phyloP scores from a whole-genome alignment of 2,329 filamentous ascomycete genomes.

The Penicillium psychrosexuale region DNA sequence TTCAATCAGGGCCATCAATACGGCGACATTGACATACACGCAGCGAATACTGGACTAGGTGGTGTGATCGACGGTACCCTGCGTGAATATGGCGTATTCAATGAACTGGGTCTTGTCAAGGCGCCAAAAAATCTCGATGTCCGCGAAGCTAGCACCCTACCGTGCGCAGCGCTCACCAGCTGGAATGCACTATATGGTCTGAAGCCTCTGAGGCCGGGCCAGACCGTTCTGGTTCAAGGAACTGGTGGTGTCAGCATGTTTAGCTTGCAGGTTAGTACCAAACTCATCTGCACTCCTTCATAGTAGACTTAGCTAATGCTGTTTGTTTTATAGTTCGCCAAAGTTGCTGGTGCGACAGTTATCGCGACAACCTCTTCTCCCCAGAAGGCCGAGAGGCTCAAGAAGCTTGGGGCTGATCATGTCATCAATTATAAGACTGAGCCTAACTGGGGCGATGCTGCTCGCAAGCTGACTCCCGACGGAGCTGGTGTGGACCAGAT shows the following conservation, averaged over 20 bases:
- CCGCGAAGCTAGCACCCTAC: constrained; percentile 56
- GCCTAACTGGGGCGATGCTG: constrained; percentile 59
- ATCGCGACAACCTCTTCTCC: constrained; percentile 60
- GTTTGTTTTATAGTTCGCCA: constrained; percentile 41
- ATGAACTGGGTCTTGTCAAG: constrained; percentile 64
- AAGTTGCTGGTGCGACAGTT: constrained; percentile 52
- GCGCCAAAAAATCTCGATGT: constrained; percentile 56
- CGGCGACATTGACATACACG: constrained; percentile 44
- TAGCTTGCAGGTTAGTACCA: constrained; percentile 46
- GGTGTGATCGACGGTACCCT: constrained; percentile 66
- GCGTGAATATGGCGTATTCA: constrained; percentile 64
- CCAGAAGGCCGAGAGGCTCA: constrained; percentile 53
- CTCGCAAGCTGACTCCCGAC: constrained; percentile 49
- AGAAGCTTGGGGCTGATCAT: constrained; percentile 56
- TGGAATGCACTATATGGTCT: constrained; percentile 66
- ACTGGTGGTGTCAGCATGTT: constrained; percentile 61
- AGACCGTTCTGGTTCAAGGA: constrained; percentile 58
- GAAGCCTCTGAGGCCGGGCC: constrained; percentile 52
- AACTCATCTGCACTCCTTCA: neutral
- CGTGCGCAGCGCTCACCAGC: constrained; percentile 61
- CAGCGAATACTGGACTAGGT: constrained; percentile 59
- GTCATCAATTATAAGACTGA: constrained; percentile 60
- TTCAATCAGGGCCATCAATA: constrained; percentile 59
- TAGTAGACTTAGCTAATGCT: neutral
- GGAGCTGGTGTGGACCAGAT: constrained; percentile 60